Evolutionary conservation across 805 yeast genomes (phyloP), one percentile per base, ranked within the genome.

Genomic region (Candida rishiriensis): DNA sequence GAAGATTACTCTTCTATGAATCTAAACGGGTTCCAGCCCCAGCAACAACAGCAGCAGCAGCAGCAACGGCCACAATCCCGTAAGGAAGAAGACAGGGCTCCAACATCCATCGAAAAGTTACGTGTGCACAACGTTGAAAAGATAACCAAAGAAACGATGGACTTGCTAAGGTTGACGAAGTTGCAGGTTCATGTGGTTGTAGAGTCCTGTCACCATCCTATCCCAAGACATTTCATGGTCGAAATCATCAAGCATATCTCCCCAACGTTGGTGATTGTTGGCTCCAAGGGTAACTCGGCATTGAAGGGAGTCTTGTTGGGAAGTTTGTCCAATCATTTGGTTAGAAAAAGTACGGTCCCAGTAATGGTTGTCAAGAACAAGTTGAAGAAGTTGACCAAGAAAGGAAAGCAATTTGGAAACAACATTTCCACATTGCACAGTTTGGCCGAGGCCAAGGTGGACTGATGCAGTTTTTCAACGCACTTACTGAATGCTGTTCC

Each of bases 321-420:
- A 3, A 79, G 86, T 2, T 71, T 85, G 46, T 81, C 88, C 3
- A 84, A 84, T 54, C 83, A 84, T 59, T 65, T 84, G 49, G 88
- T 84, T 14, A 79, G 87, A 14, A 79, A 81, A 60, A 76, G 83
- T 54, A 68, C 81, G 14, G 87, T 81, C 2, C 90, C 91, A 0
- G 90, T 84, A 17, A 84, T 84, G 91, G 90, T 84, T 39, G 91
- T 85, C 16, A 72, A 86, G 47, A 77, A 78, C 52, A 84, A 82
- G 59, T 70, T 85, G 56, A 83, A 83, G 68, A 83, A 83, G 65
- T 73, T 81, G 50, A 76, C 81, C 47, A 72, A 82, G 53, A 76
- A 78, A 61, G 61, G 60, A 21, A 69, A 75, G 39, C 75, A 75
- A 29, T 75, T 79, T 61, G 69, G 80, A 31, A 78, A 79, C 56